phyloP scores from a whole-genome alignment of 345 rosid species.

The Camelina sativa region DNA sequence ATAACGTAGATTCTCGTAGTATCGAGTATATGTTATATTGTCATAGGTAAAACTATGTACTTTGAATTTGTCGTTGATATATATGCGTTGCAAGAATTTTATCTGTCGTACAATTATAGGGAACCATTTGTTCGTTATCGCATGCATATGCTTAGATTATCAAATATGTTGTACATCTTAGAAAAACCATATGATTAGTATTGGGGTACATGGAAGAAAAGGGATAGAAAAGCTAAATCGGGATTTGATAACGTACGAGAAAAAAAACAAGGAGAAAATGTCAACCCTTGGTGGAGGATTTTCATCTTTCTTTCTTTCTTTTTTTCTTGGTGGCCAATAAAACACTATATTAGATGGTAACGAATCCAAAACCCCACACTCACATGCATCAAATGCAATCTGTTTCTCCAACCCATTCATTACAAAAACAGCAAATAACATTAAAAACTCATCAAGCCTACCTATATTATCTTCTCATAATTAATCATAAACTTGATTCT shows the following conservation, averaged over 20 bases:
- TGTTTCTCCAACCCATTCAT: slow-evolving; percentile 37
- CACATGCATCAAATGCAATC: slow-evolving; percentile 40
- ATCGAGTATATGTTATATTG: too few species aligned
- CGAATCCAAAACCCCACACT: slow-evolving; percentile 44
- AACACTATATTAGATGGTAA: slow-evolving; percentile 4
- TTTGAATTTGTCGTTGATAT: too few species aligned
- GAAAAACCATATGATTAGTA: slow-evolving; percentile 11
- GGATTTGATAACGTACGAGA: slow-evolving; percentile 32
- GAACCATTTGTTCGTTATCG: not conserved
- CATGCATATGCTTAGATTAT: not conserved
- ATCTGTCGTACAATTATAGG: too few species aligned
- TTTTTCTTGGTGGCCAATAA: slow-evolving; percentile 35
- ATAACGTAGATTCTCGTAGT: too few species aligned
- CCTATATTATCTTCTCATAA: slow-evolving; percentile 26
- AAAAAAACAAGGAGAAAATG: slow-evolving; percentile 31
- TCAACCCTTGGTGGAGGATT: slow-evolving; percentile 42
- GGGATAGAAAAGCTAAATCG: slow-evolving; percentile 8
- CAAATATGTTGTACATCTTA: not conserved
- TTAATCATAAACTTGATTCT: not conserved
- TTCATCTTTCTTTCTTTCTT: not conserved
- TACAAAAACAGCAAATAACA: not conserved
- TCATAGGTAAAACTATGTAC: too few species aligned
- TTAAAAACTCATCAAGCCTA: slow-evolving; percentile 1
- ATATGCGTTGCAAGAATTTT: too few species aligned
- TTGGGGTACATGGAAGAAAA: slow-evolving; percentile 4